Conservation (phyloP, 2,329 filamentous ascomycete species). For the Sarocladiaceae sp. region DNA sequence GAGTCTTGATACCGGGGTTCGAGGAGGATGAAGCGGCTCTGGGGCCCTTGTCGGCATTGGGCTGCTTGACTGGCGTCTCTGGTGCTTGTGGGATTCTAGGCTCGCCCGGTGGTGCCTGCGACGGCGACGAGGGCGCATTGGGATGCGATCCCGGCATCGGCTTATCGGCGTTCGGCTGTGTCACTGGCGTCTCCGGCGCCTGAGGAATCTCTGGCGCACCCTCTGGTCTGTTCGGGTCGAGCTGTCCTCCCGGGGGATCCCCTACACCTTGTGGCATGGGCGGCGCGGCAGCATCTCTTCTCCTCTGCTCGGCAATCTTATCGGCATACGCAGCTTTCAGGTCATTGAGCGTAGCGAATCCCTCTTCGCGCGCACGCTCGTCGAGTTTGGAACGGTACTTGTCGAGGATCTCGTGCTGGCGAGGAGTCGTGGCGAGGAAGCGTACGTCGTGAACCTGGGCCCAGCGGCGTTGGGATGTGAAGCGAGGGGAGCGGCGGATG, state of each 20-base stretch:
- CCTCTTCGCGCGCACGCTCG: slow-evolving; percentile 69
- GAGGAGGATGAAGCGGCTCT: slow-evolving; percentile 14
- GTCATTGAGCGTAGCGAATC: slow-evolving; percentile 63
- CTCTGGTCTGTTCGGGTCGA: not conserved
- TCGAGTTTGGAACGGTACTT: slow-evolving; percentile 85
- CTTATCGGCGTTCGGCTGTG: slow-evolving; percentile 10
- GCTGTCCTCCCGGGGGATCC: slow-evolving; percentile 12
- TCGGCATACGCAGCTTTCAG: slow-evolving; percentile 80
- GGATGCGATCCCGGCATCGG: not conserved
- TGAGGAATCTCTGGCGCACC: slow-evolving; percentile 10
- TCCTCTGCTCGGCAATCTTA: slow-evolving; percentile 68
- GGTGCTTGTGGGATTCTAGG: slow-evolving; percentile 28
- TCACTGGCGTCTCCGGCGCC: slow-evolving; percentile 11
- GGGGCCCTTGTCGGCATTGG: slow-evolving; percentile 20
- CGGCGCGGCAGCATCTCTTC: slow-evolving; percentile 51
- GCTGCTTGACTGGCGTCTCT: slow-evolving; percentile 28
- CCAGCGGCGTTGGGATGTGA: slow-evolving; percentile 65
- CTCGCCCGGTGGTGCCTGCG: slow-evolving; percentile 10
- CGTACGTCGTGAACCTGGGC: slow-evolving; percentile 89
- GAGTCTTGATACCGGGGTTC: slow-evolving; percentile 35
- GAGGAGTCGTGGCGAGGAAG: slow-evolving; percentile 74
- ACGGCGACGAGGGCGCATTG: not conserved
- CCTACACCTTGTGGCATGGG: slow-evolving; percentile 10
- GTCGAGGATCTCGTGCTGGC: slow-evolving; percentile 63
- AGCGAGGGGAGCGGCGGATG: slow-evolving; percentile 16